phyloP scores from a whole-genome alignment of 768 basidiomycete species.

The Mycena vulgaris region DNA sequence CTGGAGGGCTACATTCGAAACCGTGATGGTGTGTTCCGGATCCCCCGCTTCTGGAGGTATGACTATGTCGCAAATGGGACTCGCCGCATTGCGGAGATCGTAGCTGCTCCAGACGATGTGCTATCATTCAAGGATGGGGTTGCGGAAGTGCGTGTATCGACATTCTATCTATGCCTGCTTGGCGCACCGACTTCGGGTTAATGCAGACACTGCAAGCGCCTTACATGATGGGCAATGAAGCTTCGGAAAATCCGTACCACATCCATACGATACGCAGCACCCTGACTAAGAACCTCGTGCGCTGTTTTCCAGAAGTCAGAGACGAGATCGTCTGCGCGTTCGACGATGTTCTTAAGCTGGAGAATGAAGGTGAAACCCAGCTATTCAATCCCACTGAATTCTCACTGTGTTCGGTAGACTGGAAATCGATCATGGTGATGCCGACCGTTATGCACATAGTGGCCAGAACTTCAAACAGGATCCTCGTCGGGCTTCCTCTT shows the following conservation, averaged over 20 bases:
- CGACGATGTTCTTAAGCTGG: neutral
- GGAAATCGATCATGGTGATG: constrained; percentile 1
- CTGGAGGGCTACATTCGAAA: neutral
- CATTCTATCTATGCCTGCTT: neutral
- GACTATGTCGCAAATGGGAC: constrained; percentile 19
- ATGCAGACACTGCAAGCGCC: neutral
- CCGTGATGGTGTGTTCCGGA: constrained; percentile 10
- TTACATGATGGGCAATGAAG: neutral
- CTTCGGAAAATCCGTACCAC: neutral
- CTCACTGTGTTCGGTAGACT: neutral
- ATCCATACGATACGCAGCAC: neutral
- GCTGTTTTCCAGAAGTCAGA: neutral
- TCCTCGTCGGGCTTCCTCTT: constrained; percentile 22
- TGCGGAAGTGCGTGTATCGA: neutral
- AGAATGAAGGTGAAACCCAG: neutral
- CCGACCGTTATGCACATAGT: neutral
- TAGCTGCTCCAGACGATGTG: constrained; percentile 5
- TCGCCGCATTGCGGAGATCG: constrained; percentile 1
- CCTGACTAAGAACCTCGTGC: constrained; percentile 2
- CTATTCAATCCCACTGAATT: too few relatives aligned
- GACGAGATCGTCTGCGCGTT: constrained; percentile 7
- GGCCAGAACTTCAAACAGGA: neutral
- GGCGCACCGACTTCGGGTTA: neutral
- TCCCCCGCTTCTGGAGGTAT: neutral
- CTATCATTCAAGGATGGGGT: constrained; percentile 7